Conservation (phyloP, 2,329 filamentous ascomycete species). For the Colletotrichum eremochloae region DNA sequence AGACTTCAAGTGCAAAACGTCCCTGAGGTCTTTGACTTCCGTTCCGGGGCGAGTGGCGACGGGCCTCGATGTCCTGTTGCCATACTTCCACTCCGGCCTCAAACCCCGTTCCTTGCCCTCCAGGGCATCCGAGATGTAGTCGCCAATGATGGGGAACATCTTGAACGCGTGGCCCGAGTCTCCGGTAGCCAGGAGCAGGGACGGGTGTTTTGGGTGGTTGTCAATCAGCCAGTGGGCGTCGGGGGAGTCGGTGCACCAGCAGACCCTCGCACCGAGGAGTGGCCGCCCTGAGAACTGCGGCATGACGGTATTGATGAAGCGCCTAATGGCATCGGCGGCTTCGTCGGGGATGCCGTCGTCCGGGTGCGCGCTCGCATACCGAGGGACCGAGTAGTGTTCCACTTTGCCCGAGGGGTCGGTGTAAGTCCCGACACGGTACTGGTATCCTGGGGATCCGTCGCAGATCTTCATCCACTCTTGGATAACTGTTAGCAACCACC, state of each 20-base stretch:
- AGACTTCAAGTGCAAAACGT: constrained; percentile 36
- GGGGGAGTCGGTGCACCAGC: constrained; percentile 52
- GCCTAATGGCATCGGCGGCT: constrained; percentile 30
- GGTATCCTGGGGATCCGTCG: constrained; percentile 42
- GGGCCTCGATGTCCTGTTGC: constrained; percentile 39
- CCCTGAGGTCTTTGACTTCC: constrained; percentile 44
- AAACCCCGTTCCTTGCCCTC: constrained; percentile 42
- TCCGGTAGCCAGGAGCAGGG: constrained; percentile 44
- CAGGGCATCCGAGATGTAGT: constrained; percentile 44
- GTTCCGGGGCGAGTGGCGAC: constrained; percentile 42
- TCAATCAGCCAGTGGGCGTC: constrained; percentile 53
- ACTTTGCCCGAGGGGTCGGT: constrained; percentile 32
- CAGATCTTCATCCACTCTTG: constrained; percentile 43
- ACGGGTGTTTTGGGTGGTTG: constrained; percentile 41
- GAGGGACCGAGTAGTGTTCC: constrained; percentile 37
- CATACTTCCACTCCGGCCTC: constrained; percentile 44
- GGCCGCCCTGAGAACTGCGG: constrained; percentile 46
- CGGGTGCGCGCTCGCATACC: constrained; percentile 39
- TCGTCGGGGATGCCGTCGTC: constrained; percentile 41
- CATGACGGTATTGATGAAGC: constrained; percentile 43
- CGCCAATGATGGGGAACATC: constrained; percentile 47
- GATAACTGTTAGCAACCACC: background rate
- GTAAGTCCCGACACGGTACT: constrained; percentile 34
- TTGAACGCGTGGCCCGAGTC: constrained; percentile 48
- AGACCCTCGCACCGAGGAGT: constrained; percentile 45